phyloP scores from a whole-genome alignment of 208 protist species.

The Histomonas meleagridis region DNA sequence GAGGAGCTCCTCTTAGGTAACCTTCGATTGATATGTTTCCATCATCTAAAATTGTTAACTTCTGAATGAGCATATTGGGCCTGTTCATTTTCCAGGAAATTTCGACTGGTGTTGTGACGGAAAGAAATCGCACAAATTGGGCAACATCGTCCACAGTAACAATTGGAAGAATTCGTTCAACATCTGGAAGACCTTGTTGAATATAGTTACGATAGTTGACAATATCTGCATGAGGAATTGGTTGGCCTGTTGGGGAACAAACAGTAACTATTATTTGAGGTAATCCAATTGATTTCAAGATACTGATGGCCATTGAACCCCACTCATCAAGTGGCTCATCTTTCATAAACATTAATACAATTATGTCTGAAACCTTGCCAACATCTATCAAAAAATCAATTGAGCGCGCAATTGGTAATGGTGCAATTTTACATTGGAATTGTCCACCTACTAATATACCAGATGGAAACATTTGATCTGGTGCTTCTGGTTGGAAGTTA shows the following conservation, averaged over 20 bases:
- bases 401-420: neutral
- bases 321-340: neutral
- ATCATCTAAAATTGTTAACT: neutral
- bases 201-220: neutral
- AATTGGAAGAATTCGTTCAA: constrained; percentile 6
- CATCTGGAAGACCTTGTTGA: constrained; percentile 17
- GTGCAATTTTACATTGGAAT: neutral
- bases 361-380: neutral
- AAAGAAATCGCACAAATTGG: neutral
- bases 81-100: constrained; percentile 16
- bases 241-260: neutral
- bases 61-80: constrained; percentile 30
- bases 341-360: neutral
- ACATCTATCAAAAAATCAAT: neutral
- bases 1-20: neutral
- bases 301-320: neutral
- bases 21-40: neutral
- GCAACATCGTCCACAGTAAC: neutral
- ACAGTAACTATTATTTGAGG: neutral
- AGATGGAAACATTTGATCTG: neutral
- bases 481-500: neutral
- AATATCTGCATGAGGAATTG: neutral
- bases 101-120: neutral
- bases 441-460: neutral
- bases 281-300: neutral